Conservation (phyloP, 306 rosid genomes). For the Castanea mollissima region DNA sequence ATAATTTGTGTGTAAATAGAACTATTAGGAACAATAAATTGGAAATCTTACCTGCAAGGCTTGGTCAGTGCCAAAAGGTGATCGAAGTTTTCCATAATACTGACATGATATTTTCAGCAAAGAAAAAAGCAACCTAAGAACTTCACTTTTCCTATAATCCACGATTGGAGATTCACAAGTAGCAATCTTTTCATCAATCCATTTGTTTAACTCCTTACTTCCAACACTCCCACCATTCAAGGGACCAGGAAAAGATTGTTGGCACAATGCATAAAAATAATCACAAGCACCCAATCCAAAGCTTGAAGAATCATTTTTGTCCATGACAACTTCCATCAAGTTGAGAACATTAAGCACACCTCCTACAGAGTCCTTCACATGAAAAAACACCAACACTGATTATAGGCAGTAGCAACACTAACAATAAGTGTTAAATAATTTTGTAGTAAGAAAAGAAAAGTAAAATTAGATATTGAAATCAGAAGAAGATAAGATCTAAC, state of each 20-base stretch:
- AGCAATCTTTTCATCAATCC: constrained; percentile 90
- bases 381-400: background rate
- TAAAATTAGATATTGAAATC: constrained; percentile 21
- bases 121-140: constrained; percentile 73
- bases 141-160: constrained; percentile 66
- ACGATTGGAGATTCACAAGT: constrained; percentile 45
- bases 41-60: constrained; percentile 51
- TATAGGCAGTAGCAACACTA: background rate
- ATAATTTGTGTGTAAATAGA: background rate
- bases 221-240: constrained; percentile 89
- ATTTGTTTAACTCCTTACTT: constrained; percentile 76
- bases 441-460: constrained; percentile 1
- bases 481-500: constrained; percentile 44
- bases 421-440: background rate
- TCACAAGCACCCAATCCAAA: constrained; percentile 40
- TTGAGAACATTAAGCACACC: constrained; percentile 68
- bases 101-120: constrained; percentile 88
- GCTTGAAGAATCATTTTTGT: constrained; percentile 37
- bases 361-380: constrained; percentile 62
- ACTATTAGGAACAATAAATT: constrained; percentile 14
- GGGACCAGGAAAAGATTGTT: constrained; percentile 92
- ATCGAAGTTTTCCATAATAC: constrained; percentile 92
- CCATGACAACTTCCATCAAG: constrained; percentile 65
- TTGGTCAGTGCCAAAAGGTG: constrained; percentile 82
- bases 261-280: constrained; percentile 73